Evolutionary conservation across 345 rosid species (phyloP).

Genomic region (Orychophragmus violaceus): DNA sequence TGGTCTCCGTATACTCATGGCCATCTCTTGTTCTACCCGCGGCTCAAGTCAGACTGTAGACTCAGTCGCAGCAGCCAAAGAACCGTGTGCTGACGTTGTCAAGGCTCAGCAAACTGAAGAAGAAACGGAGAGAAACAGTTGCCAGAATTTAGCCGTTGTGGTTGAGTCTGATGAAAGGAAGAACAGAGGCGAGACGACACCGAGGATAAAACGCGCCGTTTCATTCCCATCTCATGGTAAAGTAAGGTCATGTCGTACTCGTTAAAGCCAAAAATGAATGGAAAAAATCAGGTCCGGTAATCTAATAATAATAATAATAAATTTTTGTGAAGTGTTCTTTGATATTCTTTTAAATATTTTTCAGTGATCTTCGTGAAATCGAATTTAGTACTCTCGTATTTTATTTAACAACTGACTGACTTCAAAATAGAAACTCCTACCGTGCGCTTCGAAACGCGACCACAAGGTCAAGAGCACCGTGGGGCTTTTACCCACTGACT

Average conservation of each 20-base stretch:
- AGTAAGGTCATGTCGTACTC: constrained; percentile 20
- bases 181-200: not conserved
- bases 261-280: not conserved
- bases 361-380: not conserved
- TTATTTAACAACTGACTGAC: too few species aligned
- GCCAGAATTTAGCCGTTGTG: constrained; percentile 16
- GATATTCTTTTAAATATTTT: not conserved
- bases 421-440: too few species aligned
- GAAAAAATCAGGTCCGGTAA: not conserved
- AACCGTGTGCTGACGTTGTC: not conserved
- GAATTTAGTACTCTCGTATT: too few species aligned
- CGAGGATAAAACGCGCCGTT: constrained; percentile 15
- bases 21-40: not conserved
- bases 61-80: not conserved
- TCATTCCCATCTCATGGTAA: constrained; percentile 17
- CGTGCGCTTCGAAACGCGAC: too few species aligned
- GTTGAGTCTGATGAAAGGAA: not conserved
- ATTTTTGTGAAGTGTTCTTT: not conserved
- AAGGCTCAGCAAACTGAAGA: not conserved
- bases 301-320: not conserved
- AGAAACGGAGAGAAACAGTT: not conserved
- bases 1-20: constrained; percentile 1
- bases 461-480: too few species aligned
- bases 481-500: too few species aligned
- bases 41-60: constrained; percentile 4